Percentiles rank a stretch among this genome's conserved stretches.
Conservation (phyloP, 441 rosid genomes). For the Erysimum cheiri region DNA sequence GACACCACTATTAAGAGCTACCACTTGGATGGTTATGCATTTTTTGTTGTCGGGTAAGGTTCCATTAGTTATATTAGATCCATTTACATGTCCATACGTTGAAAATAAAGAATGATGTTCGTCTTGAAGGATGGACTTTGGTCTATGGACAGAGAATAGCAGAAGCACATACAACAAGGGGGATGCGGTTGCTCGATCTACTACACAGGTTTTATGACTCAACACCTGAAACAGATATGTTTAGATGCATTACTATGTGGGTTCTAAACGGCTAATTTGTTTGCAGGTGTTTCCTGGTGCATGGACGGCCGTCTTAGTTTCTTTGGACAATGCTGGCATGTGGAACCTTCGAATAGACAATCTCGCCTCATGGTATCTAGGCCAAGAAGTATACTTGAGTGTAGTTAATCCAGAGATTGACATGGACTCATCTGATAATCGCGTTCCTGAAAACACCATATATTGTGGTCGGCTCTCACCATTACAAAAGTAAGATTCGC, state of each 20-base stretch:
- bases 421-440: constrained; percentile 56
- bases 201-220: constrained; percentile 64
- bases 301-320: constrained; percentile 85
- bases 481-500: constrained; percentile 72
- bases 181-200: constrained; percentile 86
- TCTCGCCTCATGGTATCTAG: constrained; percentile 84
- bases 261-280: constrained; percentile 1
- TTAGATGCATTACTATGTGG: constrained; percentile 12
- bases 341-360: constrained; percentile 83
- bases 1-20: constrained; percentile 72
- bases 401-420: constrained; percentile 77
- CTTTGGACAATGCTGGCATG: constrained; percentile 83
- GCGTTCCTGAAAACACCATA: constrained; percentile 67
- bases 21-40: constrained; percentile 93
- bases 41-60: constrained; percentile 89
- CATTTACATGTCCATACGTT: constrained; percentile 21
- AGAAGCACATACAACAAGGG: constrained; percentile 82
- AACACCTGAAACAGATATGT: neutral
- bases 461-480: constrained; percentile 78
- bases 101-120: constrained; percentile 19
- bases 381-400: constrained; percentile 75
- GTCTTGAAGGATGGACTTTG: constrained; percentile 81
- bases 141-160: constrained; percentile 88
- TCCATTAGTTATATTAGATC: constrained; percentile 26
- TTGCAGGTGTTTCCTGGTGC: constrained; percentile 88